These are phyloP conservation scores for Tillandsia leiboldiana DNA, from an alignment of 176 grass and related monocot species.

Conservation along the genomic window DNA sequence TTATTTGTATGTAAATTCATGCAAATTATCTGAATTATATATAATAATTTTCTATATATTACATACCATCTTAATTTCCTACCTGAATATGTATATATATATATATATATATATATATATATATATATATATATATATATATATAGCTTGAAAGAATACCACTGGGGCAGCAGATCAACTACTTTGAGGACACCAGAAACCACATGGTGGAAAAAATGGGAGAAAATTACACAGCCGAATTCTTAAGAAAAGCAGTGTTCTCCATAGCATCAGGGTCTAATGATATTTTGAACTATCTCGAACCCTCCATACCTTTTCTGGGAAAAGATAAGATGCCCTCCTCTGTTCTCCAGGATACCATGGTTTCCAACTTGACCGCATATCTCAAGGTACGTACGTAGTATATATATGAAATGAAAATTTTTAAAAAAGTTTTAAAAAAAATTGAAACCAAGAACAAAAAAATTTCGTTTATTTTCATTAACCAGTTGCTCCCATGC, in stretches of 20 bases:
- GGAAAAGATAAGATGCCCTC: constrained; percentile 39
- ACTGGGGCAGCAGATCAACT: constrained; percentile 51
- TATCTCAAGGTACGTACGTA: constrained; percentile 57
- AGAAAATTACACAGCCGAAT: constrained; percentile 37
- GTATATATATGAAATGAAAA: too few relatives aligned
- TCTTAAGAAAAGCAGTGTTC: constrained; percentile 55
- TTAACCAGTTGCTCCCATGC: too few relatives aligned
- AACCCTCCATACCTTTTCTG: constrained; percentile 64
- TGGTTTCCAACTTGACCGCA: constrained; percentile 64
- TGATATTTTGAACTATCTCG: constrained; percentile 68
- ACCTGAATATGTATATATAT: background rate
- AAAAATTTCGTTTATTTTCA: too few relatives aligned
- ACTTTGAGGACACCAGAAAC: constrained; percentile 62
- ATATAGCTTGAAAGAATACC: constrained; percentile 65
- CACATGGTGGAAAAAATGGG: constrained; percentile 27
- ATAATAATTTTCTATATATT: background rate
- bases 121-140: background rate
- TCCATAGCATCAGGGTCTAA: constrained; percentile 51
- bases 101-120: background rate
- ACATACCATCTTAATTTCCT: background rate
- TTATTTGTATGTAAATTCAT: constrained; percentile 44
- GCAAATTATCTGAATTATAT: background rate
- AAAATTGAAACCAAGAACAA: too few relatives aligned
- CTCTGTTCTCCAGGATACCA: constrained; percentile 43
- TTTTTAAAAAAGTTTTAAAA: too few relatives aligned